phyloP scores from a whole-genome alignment of 129 eudicot genomes.

The Cynara cardunculus region DNA sequence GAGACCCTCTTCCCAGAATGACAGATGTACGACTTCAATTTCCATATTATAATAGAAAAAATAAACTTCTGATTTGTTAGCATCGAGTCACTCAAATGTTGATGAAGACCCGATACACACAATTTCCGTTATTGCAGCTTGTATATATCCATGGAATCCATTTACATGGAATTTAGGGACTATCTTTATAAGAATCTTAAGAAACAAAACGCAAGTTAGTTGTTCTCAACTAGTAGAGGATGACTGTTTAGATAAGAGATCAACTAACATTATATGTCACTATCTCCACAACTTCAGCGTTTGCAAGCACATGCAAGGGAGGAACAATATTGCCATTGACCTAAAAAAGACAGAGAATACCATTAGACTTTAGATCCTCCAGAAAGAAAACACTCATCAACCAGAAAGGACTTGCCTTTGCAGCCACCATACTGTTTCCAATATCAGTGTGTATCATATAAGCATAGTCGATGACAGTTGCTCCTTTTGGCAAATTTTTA shows the following conservation, averaged over 20 bases:
- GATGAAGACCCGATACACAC: neutral
- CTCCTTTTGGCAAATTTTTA: constrained; percentile 90
- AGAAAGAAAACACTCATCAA: constrained; percentile 3
- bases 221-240: neutral
- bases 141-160: neutral
- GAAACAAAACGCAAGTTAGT: constrained; percentile 8
- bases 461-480: constrained; percentile 92
- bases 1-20: neutral
- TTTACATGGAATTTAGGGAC: neutral
- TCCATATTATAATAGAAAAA: neutral
- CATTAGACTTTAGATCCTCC: neutral
- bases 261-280: constrained; percentile 75
- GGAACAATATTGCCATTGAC: constrained; percentile 93
- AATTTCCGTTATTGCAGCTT: neutral
- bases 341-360: constrained; percentile 29
- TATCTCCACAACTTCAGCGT: constrained; percentile 96
- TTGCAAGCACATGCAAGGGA: constrained; percentile 83
- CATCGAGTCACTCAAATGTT: neutral
- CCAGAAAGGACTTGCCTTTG: constrained; percentile 54
- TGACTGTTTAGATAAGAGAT: constrained; percentile 15
- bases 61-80: neutral
- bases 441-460: constrained; percentile 93
- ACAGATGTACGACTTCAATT: neutral
- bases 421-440: constrained; percentile 98
- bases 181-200: neutral